A percentile compares a stretch with the other conserved stretches of the same genome.
Evolutionary conservation across 2,329 filamentous ascomycete genomes (phyloP).

Genomic region (Ceratocystis variospora): DNA sequence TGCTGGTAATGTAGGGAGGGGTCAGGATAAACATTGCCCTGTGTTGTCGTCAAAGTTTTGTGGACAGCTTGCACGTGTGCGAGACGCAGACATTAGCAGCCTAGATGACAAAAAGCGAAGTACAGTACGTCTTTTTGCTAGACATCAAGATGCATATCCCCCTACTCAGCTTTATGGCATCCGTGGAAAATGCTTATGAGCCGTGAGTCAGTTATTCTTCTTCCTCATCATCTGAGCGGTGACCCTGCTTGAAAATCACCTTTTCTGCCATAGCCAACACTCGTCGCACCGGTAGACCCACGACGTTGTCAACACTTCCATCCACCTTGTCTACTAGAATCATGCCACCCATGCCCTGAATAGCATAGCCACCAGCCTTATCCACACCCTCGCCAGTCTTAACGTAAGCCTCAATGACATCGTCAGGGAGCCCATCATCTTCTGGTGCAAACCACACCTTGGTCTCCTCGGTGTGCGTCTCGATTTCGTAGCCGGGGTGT

Average conservation of each 20-base stretch:
- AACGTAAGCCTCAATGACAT: conserved; percentile 67
- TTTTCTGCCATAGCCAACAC: conserved; percentile 74
- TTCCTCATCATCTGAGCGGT: conserved; percentile 36
- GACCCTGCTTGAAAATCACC: conserved; percentile 63
- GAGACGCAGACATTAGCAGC: too few relatives aligned
- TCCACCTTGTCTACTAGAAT: conserved; percentile 80
- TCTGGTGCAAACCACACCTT: conserved; percentile 69
- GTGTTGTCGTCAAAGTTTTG: not conserved
- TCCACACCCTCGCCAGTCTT: conserved; percentile 82
- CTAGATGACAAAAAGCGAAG: too few relatives aligned
- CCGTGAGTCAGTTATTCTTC: not conserved
- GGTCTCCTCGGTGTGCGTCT: conserved; percentile 78
- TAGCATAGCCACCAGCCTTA: conserved; percentile 90
- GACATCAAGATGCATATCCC: too few relatives aligned
- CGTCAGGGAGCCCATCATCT: conserved; percentile 49
- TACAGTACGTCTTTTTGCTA: not conserved
- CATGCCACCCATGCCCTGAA: conserved; percentile 78
- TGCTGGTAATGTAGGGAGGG: too few relatives aligned
- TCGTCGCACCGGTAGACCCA: conserved; percentile 71
- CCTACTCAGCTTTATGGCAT: not conserved
- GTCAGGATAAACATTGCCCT: not conserved
- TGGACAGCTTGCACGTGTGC: not conserved
- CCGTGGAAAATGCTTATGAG: not conserved
- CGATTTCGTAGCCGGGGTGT: conserved; percentile 74
- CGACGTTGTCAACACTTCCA: conserved; percentile 83